Evolutionary conservation across 805 yeast species (phyloP).

Genomic region (Pichia pseudocactophila): DNA sequence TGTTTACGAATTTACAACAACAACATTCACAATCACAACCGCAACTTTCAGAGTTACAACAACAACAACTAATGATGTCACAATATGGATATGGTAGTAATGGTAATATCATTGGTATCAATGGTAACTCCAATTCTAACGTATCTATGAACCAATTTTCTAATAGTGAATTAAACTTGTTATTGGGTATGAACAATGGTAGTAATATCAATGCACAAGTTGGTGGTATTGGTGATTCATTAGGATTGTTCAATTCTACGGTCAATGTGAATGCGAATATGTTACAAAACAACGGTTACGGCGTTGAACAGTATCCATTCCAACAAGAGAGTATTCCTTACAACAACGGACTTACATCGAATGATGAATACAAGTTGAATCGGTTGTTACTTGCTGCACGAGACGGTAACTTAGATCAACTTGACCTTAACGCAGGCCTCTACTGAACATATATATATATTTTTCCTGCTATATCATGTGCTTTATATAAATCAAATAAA

Average conservation of each 20-base stretch:
- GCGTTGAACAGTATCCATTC: constrained; percentile 16
- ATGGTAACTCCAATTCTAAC: constrained; percentile 17
- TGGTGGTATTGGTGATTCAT: constrained; percentile 16
- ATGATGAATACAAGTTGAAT: constrained; percentile 34
- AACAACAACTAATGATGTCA: constrained; percentile 13
- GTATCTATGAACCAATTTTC: background rate
- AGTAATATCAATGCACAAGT: constrained; percentile 4
- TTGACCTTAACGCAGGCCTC: constrained; percentile 37
- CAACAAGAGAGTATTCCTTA: constrained; percentile 23
- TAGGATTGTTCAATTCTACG: constrained; percentile 21
- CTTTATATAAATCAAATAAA: too few relatives aligned
- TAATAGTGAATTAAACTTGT: constrained; percentile 9
- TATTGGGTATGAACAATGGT: constrained; percentile 5
- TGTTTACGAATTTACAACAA: constrained; percentile 17
- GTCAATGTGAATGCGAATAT: constrained; percentile 18
- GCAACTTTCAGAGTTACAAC: constrained; percentile 1
- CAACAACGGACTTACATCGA: constrained; percentile 12
- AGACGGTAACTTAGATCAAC: constrained; percentile 44
- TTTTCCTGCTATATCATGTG: too few relatives aligned
- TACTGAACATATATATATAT: too few relatives aligned
- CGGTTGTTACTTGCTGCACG: constrained; percentile 47
- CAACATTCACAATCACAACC: background rate
- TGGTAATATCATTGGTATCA: background rate
- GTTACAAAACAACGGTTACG: constrained; percentile 10
- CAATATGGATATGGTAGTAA: constrained; percentile 1